Percentiles rank a stretch among this genome's conserved stretches.
phyloP scores from a whole-genome alignment of 75 land plant genomes.

The Picea sitchensis region DNA sequence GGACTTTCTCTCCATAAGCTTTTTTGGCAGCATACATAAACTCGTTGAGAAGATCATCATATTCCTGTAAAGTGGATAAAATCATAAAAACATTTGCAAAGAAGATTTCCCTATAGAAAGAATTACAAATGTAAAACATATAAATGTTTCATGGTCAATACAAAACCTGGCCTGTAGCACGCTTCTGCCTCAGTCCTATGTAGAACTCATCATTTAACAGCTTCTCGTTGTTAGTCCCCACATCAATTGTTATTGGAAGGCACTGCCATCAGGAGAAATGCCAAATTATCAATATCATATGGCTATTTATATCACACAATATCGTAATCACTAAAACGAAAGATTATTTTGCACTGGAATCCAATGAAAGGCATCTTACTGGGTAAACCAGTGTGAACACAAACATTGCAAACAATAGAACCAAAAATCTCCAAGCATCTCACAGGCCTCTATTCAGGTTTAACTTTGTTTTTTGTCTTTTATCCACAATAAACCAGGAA shows the following conservation, averaged over 20 bases:
- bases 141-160: not conserved
- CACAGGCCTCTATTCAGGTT: not conserved
- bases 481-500: not conserved
- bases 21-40: slow-evolving; percentile 92
- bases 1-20: slow-evolving; percentile 91
- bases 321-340: not conserved
- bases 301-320: not conserved
- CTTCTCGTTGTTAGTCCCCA: slow-evolving; percentile 44
- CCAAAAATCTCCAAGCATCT: not conserved
- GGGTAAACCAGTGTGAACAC: not conserved
- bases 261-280: slow-evolving; percentile 25
- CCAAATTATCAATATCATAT: not conserved
- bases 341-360: not conserved
- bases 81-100: not conserved
- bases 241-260: slow-evolving; percentile 45
- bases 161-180: slow-evolving; percentile 77
- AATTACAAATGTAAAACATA: not conserved
- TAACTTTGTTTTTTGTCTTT: not conserved
- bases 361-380: not conserved
- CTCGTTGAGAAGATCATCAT: slow-evolving; percentile 68
- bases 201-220: slow-evolving; percentile 69
- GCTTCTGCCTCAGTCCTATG: slow-evolving; percentile 74
- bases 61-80: slow-evolving; percentile 42
- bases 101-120: not conserved
- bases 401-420: not conserved